These are phyloP conservation scores for Ophiostoma pallidulum DNA, from an alignment of 2,329 filamentous ascomycete genomes.

Conservation along the genomic window DNA sequence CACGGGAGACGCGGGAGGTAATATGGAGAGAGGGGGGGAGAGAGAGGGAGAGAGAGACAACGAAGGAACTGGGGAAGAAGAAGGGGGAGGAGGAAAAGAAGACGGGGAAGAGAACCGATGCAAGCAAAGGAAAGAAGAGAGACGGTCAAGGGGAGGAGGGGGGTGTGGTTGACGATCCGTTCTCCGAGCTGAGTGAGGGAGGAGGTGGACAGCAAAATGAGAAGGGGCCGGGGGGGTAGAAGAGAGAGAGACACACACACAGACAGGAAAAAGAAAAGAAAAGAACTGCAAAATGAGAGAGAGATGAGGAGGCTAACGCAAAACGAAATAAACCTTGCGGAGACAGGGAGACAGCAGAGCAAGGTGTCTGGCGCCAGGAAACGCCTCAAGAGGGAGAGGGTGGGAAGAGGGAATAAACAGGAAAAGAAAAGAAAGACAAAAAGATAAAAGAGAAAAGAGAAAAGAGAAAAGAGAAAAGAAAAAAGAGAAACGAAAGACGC, in stretches of 20 bases:
- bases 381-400: not conserved
- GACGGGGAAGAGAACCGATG: not conserved
- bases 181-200: no score
- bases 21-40: no score
- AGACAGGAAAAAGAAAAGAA: not conserved
- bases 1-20: no score
- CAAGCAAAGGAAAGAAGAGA: not conserved
- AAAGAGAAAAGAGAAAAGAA: not conserved
- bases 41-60: no score
- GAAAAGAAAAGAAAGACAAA: not conserved
- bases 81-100: not conserved
- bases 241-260: not conserved
- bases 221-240: no score
- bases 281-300: not conserved
- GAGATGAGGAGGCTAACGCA: not conserved
- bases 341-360: not conserved
- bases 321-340: not conserved
- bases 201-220: no score
- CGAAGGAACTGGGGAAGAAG: not conserved
- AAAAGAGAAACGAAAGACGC: not conserved
- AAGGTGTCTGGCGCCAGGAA: not conserved
- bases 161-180: no score
- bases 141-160: not conserved
- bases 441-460: not conserved
- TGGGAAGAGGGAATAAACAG: not conserved